Evolutionary conservation across 2,329 filamentous ascomycete species (phyloP).

Genomic region (Neofusicoccum parvum): DNA sequence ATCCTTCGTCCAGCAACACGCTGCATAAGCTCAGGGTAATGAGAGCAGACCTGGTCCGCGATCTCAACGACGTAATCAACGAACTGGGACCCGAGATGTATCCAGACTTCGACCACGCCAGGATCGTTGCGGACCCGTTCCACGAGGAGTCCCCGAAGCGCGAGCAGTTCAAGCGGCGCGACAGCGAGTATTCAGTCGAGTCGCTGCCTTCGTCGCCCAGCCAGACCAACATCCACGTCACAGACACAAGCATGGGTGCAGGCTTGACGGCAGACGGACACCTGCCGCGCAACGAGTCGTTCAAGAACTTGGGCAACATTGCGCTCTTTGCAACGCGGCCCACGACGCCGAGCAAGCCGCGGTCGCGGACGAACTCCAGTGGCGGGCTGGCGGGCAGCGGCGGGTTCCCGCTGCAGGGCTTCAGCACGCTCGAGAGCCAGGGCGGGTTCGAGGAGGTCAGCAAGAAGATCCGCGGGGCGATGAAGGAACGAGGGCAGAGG

Average conservation of each 20-base stretch:
- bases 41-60: conserved; percentile 72
- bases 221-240: conserved; percentile 24
- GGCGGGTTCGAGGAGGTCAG: conserved; percentile 81
- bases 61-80: conserved; percentile 93
- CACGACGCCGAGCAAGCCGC: conserved; percentile 73
- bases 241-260: conserved; percentile 36
- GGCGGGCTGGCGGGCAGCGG: conserved; percentile 63
- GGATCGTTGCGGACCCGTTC: conserved; percentile 41
- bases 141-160: conserved; percentile 27
- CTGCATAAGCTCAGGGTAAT: conserved; percentile 75
- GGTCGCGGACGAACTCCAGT: conserved; percentile 63
- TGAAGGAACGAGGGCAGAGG: conserved; percentile 75
- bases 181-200: conserved; percentile 26
- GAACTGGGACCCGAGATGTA: conserved; percentile 94
- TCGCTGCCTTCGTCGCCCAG: conserved; percentile 29
- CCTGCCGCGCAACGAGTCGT: conserved; percentile 85
- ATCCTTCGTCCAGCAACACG: conserved; percentile 81
- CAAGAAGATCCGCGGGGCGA: conserved; percentile 79
- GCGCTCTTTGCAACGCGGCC: conserved; percentile 90
- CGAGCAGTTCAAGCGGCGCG: conserved; percentile 27
- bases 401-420: conserved; percentile 68
- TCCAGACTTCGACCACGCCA: conserved; percentile 68
- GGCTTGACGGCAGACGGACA: conserved; percentile 35
- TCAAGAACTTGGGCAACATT: conserved; percentile 83
- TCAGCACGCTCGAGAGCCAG: conserved; percentile 67